Percentiles rank a stretch among this genome's conserved stretches.
Evolutionary conservation across 352 stramenopile genomes (phyloP).

Genomic region (Pilasporangium apinafurcum): DNA sequence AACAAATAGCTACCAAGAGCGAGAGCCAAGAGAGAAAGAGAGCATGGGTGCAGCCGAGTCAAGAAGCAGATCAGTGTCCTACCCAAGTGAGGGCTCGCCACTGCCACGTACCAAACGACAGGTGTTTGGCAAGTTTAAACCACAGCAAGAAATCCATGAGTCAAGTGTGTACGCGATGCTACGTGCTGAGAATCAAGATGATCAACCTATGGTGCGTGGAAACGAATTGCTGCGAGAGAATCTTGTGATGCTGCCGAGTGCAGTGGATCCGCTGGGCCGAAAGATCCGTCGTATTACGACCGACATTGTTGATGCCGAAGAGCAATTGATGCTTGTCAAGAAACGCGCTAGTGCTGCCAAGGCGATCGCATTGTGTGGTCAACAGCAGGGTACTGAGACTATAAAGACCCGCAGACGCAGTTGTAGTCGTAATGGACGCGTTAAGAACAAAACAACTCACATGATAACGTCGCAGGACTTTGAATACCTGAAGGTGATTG

Average conservation of each 20-base stretch:
- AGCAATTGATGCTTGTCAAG: conserved; percentile 56
- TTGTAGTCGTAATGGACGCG: neutral
- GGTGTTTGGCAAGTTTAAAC: too few relatives aligned
- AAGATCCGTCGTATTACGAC: conserved; percentile 52
- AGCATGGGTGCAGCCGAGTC: too few relatives aligned
- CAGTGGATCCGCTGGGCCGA: conserved; percentile 36
- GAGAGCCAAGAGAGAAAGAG: too few relatives aligned
- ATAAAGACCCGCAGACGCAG: neutral
- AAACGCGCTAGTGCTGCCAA: conserved; percentile 42
- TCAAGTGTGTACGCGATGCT: too few relatives aligned
- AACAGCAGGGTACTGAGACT: neutral
- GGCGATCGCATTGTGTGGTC: conserved; percentile 76
- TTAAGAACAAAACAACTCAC: neutral
- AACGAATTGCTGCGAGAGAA: conserved; percentile 10
- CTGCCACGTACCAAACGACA: too few relatives aligned
- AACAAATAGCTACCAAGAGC: too few relatives aligned
- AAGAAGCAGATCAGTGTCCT: too few relatives aligned
- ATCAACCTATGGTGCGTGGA: too few relatives aligned
- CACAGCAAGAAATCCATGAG: too few relatives aligned
- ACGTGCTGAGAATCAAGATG: too few relatives aligned
- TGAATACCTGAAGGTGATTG: conserved; percentile 84
- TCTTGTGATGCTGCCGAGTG: conserved; percentile 51
- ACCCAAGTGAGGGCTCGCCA: too few relatives aligned
- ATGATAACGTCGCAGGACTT: conserved; percentile 69
- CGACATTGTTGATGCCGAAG: conserved; percentile 33